Evolutionary conservation across 2,329 filamentous ascomycete species (phyloP).

Genomic region (Nigrograna mackinnonii): DNA sequence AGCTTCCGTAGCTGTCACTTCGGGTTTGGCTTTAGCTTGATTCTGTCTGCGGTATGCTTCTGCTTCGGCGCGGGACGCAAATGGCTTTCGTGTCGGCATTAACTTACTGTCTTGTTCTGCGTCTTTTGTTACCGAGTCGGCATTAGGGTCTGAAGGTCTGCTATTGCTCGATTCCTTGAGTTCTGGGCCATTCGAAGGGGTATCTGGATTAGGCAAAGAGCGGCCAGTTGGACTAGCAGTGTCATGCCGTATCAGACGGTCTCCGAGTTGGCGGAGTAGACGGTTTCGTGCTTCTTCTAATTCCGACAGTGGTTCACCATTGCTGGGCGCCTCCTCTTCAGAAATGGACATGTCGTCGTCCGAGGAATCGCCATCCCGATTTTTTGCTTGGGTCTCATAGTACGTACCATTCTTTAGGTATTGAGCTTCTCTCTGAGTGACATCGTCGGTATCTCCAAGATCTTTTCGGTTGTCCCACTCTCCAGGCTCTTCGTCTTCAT

Average conservation of each 20-base stretch:
- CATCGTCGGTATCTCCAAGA: conserved; percentile 1
- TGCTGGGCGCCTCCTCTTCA: conserved; percentile 16
- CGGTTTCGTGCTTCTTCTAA: conserved; percentile 56
- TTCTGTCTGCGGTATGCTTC: conserved; percentile 3
- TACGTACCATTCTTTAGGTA: not conserved
- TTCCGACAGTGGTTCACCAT: conserved; percentile 9
- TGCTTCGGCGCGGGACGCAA: conserved; percentile 7
- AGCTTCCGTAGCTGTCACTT: not conserved
- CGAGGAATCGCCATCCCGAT: conserved; percentile 7
- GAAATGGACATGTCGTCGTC: conserved; percentile 24
- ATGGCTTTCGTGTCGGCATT: not conserved
- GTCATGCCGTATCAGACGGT: conserved; percentile 22
- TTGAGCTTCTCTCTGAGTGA: not conserved
- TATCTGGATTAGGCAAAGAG: not conserved
- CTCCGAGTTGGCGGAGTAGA: conserved; percentile 46
- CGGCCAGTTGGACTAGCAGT: not conserved
- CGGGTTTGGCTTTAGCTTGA: not conserved
- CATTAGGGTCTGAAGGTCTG: not conserved
- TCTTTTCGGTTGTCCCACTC: conserved; percentile 3
- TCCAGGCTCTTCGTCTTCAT: conserved; percentile 1
- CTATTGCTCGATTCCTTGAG: not conserved
- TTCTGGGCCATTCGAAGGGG: not conserved
- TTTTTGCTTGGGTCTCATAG: not conserved
- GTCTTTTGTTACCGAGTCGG: not conserved
- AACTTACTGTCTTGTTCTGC: not conserved